Conservation (phyloP, 805 yeast species). For the Saturnispora diversa region DNA sequence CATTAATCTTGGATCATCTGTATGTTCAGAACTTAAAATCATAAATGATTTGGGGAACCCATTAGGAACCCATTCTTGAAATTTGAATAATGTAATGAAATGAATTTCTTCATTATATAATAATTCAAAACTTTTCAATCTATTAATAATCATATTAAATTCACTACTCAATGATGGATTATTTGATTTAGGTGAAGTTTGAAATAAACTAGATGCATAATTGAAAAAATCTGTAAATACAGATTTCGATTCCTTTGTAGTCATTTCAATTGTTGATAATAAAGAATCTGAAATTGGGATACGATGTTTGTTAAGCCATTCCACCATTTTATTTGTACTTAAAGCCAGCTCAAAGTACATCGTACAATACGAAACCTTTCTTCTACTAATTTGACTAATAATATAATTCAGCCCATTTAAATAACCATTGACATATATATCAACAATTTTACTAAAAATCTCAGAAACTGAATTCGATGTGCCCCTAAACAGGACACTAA, state of each 20-base stretch:
- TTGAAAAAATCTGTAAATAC: constrained; percentile 48
- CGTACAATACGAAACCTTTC: constrained; percentile 41
- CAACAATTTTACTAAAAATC: constrained; percentile 53
- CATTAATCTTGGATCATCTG: constrained; percentile 40
- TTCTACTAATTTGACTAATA: constrained; percentile 33
- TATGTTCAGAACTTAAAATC: constrained; percentile 30
- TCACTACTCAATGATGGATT: constrained; percentile 9
- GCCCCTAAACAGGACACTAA: constrained; percentile 31
- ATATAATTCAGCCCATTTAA: constrained; percentile 33
- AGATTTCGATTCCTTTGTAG: constrained; percentile 6
- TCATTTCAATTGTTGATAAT: background rate
- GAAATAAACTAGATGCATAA: constrained; percentile 34
- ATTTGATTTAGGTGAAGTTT: constrained; percentile 1
- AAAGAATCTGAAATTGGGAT: constrained; percentile 16
- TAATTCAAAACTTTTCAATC: constrained; percentile 57
- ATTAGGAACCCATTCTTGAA: constrained; percentile 68
- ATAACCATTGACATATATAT: constrained; percentile 37
- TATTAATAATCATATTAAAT: constrained; percentile 54
- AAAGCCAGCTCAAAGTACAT: constrained; percentile 46
- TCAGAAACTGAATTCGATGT: constrained; percentile 30
- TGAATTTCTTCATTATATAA: constrained; percentile 44
- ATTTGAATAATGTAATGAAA: constrained; percentile 43
- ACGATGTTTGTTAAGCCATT: constrained; percentile 11
- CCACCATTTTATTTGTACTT: constrained; percentile 13
- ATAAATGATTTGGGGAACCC: constrained; percentile 51